Evolutionary conservation across 306 rosid genomes (phyloP).

Genomic region (Ochetophila trinervis): DNA sequence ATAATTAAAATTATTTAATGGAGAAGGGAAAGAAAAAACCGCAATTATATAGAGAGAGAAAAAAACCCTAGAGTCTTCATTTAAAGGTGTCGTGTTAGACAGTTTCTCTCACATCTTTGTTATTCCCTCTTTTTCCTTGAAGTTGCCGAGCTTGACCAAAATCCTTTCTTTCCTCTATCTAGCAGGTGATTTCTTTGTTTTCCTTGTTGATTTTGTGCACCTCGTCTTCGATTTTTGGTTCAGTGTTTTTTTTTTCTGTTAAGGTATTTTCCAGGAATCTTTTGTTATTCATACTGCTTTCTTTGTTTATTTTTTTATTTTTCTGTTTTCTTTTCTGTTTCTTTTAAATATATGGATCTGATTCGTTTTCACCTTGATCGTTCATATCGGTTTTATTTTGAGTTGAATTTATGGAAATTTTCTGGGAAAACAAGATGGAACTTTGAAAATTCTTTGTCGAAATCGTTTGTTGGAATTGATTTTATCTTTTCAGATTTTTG

Average conservation of each 20-base stretch:
- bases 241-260: neutral
- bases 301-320: neutral
- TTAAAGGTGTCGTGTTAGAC: no score
- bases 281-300: neutral
- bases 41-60: no score
- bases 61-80: constrained; percentile 3
- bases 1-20: no score
- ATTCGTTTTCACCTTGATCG: neutral
- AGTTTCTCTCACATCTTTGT: neutral
- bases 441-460: neutral
- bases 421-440: neutral
- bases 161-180: neutral
- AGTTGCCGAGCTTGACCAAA: constrained; percentile 9
- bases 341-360: constrained; percentile 13
- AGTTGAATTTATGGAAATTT: neutral
- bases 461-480: neutral
- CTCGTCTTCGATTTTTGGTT: neutral
- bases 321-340: neutral
- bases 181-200: constrained; percentile 12
- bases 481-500: no score
- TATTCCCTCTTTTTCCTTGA: constrained; percentile 12
- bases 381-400: neutral
- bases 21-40: no score
- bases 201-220: neutral
- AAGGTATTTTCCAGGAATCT: constrained; percentile 12